Conservation (phyloP, 2,329 filamentous ascomycete species). For the Fragosphaeria purpurea region DNA sequence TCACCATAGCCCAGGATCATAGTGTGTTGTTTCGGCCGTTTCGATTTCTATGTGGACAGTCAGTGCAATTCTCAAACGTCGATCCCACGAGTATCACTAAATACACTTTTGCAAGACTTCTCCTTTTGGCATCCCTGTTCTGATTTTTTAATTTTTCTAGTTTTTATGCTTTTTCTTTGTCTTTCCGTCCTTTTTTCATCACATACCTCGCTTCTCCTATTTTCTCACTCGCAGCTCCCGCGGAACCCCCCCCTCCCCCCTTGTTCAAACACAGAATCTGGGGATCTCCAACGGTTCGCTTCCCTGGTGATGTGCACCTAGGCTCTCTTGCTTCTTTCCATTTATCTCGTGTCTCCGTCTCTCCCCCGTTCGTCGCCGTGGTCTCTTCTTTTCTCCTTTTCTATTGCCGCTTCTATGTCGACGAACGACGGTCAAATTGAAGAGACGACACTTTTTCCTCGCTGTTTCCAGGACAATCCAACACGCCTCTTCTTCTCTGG, state of each 20-base stretch:
- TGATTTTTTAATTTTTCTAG: background rate
- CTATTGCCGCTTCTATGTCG: background rate
- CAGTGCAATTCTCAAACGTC: constrained; percentile 29
- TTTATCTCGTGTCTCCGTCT: background rate
- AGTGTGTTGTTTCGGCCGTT: constrained; percentile 28
- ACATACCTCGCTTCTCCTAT: background rate
- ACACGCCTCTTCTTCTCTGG: no score
- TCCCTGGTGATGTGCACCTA: background rate
- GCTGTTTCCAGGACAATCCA: no score
- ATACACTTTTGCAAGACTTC: constrained; percentile 5
- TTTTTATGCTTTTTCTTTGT: background rate
- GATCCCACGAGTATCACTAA: constrained; percentile 23
- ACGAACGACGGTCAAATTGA: background rate
- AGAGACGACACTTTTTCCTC: no score
- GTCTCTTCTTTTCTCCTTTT: background rate
- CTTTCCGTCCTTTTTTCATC: background rate
- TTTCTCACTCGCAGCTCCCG: background rate
- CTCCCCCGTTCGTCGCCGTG: background rate
- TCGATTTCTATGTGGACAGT: constrained; percentile 26
- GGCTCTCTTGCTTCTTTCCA: background rate
- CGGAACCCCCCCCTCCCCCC: background rate
- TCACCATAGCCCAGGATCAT: constrained; percentile 16
- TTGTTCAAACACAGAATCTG: constrained; percentile 16
- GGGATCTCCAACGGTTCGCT: constrained; percentile 11
- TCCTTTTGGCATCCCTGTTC: constrained; percentile 2